Percentiles rank a stretch among this genome's conserved stretches.
phyloP scores from a whole-genome alignment of 352 stramenopile species.

The Globisporangium echinulatum region DNA sequence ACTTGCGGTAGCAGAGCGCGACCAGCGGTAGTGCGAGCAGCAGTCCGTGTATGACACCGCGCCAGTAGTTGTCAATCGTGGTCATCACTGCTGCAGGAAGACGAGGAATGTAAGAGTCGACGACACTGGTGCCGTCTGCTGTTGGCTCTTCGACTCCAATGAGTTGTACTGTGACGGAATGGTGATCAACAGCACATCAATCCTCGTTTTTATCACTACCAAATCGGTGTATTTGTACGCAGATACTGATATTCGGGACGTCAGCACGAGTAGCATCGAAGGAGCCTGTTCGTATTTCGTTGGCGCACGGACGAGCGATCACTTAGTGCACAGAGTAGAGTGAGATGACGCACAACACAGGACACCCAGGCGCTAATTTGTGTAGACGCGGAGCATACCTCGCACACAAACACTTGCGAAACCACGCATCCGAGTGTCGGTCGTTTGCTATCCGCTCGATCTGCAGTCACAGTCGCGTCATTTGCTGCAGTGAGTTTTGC shows the following conservation, averaged over 20 bases:
- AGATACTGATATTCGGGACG: too few relatives aligned
- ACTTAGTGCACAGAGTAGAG: background rate
- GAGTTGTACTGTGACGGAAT: background rate
- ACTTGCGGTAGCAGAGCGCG: slow-evolving; percentile 41
- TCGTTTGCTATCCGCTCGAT: slow-evolving; percentile 9
- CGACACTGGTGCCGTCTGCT: background rate
- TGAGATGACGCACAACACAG: background rate
- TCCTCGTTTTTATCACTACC: background rate
- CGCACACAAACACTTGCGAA: background rate
- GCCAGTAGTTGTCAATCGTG: slow-evolving; percentile 28
- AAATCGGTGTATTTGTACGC: background rate
- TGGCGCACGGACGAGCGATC: background rate
- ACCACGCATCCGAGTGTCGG: slow-evolving; percentile 33
- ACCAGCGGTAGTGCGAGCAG: slow-evolving; percentile 44
- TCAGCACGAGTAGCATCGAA: too few relatives aligned
- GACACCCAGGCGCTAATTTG: too few relatives aligned
- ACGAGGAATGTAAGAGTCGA: too few relatives aligned
- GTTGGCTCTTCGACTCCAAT: background rate
- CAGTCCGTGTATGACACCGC: slow-evolving; percentile 41
- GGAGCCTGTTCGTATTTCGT: too few relatives aligned
- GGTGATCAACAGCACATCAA: background rate
- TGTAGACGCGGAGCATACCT: too few relatives aligned
- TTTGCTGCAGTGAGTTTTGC: background rate
- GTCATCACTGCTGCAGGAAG: background rate
- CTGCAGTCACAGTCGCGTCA: slow-evolving; percentile 8